Evolutionary conservation across 169 alveolate genomes (phyloP).

Genomic region (Eimeria maxima): DNA sequence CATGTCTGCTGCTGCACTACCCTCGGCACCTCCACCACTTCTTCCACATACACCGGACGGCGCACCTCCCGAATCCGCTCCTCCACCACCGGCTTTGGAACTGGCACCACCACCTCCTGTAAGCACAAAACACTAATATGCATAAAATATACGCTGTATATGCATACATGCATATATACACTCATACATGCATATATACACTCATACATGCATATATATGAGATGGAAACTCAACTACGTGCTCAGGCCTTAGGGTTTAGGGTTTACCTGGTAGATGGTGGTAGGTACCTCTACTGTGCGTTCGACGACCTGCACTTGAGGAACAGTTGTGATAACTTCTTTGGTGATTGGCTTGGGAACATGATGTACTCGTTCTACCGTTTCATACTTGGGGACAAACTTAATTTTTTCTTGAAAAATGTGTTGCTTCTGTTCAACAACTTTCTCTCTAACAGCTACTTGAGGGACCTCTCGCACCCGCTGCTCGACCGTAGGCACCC

Average conservation of each 20-base stretch:
- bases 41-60: constrained; percentile 25
- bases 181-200: not conserved
- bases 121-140: not conserved
- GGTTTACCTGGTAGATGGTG: constrained; percentile 63
- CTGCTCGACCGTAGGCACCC: constrained; percentile 12
- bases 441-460: constrained; percentile 3
- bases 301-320: constrained; percentile 72
- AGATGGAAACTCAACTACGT: not conserved
- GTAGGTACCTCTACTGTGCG: constrained; percentile 75
- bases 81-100: constrained; percentile 67
- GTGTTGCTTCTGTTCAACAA: constrained; percentile 19
- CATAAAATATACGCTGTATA: not conserved
- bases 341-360: constrained; percentile 43
- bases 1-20: not conserved
- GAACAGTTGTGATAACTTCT: constrained; percentile 48
- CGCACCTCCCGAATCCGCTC: constrained; percentile 38
- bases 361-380: constrained; percentile 33
- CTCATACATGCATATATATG: not conserved
- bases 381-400: constrained; percentile 37
- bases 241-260: not conserved
- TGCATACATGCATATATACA: too few relatives aligned
- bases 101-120: constrained; percentile 74
- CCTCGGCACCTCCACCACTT: constrained; percentile 64
- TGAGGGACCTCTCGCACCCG: constrained; percentile 69
- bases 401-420: constrained; percentile 52